A percentile compares a stretch with the other conserved stretches of the same genome.
Conservation (phyloP, 2,329 filamentous ascomycete species). For the Nemania abortiva region DNA sequence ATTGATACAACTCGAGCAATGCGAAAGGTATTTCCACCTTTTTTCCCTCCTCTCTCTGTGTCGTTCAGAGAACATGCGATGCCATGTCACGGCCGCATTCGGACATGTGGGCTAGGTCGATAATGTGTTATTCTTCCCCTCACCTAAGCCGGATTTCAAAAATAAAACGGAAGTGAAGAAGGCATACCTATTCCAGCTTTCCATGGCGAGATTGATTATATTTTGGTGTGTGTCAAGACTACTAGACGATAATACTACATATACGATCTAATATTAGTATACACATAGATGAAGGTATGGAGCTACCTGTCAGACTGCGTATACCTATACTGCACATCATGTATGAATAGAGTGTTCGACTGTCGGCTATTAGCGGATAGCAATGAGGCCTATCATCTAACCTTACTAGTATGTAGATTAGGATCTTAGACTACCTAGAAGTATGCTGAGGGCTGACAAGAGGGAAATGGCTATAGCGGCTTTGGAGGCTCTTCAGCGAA, state of each 20-base stretch:
- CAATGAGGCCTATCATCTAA: not conserved
- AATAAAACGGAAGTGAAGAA: not conserved
- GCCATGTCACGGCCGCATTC: constrained; percentile 24
- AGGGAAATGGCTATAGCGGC: constrained; percentile 19
- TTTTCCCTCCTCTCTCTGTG: constrained; percentile 14
- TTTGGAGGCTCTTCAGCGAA: constrained; percentile 17
- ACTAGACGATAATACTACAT: not conserved
- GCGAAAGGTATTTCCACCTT: constrained; percentile 5
- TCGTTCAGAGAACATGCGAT: constrained; percentile 35
- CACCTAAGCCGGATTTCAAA: constrained; percentile 8
- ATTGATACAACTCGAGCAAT: constrained; percentile 28
- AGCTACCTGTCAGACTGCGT: not conserved
- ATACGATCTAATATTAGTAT: no score
- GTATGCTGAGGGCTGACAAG: not conserved
- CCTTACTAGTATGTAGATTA: no score
- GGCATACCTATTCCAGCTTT: not conserved
- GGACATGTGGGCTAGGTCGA: constrained; percentile 15
- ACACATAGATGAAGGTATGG: not conserved
- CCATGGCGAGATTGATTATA: no score
- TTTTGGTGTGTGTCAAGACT: no score
- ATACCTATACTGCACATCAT: not conserved
- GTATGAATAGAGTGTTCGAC: constrained; percentile 8
- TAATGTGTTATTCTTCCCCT: constrained; percentile 19
- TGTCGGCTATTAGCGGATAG: constrained; percentile 32
- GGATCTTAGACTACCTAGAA: not conserved